Conservation (phyloP, 768 basidiomycete species). For the Podaxis rugospora region DNA sequence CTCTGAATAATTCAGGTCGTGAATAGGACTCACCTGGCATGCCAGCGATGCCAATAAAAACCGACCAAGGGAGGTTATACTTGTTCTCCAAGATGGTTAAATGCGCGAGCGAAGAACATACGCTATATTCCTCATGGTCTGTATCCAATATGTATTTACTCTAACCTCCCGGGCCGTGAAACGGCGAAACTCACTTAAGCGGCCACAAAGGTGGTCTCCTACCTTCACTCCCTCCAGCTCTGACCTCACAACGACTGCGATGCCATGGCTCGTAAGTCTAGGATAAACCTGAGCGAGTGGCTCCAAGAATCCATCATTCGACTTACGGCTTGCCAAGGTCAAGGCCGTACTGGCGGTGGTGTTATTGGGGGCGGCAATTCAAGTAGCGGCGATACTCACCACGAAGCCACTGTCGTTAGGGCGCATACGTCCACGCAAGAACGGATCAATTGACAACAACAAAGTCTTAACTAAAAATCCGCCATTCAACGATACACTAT, state of each 20-base stretch:
- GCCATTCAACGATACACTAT: conserved; percentile 38
- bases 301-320: neutral
- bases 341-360: conserved; percentile 7
- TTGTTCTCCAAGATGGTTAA: conserved; percentile 33
- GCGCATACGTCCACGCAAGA: conserved; percentile 37
- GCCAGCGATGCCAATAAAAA: conserved; percentile 46
- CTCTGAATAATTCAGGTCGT: neutral
- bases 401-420: conserved; percentile 22
- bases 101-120: conserved; percentile 20
- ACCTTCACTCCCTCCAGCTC: conserved; percentile 27
- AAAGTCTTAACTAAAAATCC: conserved; percentile 49
- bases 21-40: conserved; percentile 42
- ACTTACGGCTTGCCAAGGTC: conserved; percentile 33
- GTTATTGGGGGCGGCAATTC: neutral
- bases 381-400: conserved; percentile 11
- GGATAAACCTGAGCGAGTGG: neutral
- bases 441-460: conserved; percentile 39
- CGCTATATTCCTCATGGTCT: conserved; percentile 39
- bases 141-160: neutral
- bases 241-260: conserved; percentile 42
- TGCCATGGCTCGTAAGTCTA: conserved; percentile 29
- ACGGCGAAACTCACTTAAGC: conserved; percentile 18
- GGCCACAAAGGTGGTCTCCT: conserved; percentile 39
- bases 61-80: conserved; percentile 42
- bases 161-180: too few relatives aligned